Evolutionary conservation across 768 basidiomycete species (phyloP).

Genomic region (Podaxis sp.): DNA sequence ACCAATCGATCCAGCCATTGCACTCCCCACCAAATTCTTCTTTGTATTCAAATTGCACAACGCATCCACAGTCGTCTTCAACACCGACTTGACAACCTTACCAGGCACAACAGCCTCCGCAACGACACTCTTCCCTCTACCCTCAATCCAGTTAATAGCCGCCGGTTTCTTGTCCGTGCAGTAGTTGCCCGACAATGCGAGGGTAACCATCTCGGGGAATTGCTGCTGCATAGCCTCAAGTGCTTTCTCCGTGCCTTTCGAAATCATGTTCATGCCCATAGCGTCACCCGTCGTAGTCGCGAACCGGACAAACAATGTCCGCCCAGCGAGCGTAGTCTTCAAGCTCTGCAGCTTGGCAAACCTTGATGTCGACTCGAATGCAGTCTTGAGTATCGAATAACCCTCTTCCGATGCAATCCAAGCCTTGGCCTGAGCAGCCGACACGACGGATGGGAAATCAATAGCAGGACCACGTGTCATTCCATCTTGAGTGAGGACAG

Average conservation of each 20-base stretch:
- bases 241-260: conserved; percentile 96
- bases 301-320: conserved; percentile 92
- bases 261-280: conserved; percentile 99
- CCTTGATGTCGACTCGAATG: conserved; percentile 93
- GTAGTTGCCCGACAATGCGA: conserved; percentile 95
- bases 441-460: conserved; percentile 81
- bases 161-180: conserved; percentile 99
- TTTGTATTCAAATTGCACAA: conserved; percentile 90
- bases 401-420: conserved; percentile 89
- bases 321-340: conserved; percentile 89
- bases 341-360: conserved; percentile 86
- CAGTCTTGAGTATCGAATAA: conserved; percentile 67
- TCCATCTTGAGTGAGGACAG: conserved; percentile 86
- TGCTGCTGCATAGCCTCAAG: conserved; percentile 72
- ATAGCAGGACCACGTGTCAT: conserved; percentile 99
- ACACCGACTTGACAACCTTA: conserved; percentile 79
- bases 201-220: conserved; percentile 90
- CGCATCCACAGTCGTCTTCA: conserved; percentile 93
- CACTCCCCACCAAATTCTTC: conserved; percentile 97
- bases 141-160: conserved; percentile 99
- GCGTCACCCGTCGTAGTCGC: conserved; percentile 95
- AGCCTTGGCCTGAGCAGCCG: conserved; percentile 80
- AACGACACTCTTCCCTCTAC: conserved; percentile 95
- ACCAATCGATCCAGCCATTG: conserved; percentile 97
- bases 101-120: conserved; percentile 94